Evolutionary conservation across 2,329 filamentous ascomycete genomes (phyloP), one percentile per base, ranked within the genome.

Genomic region (Penicillium decumbens): DNA sequence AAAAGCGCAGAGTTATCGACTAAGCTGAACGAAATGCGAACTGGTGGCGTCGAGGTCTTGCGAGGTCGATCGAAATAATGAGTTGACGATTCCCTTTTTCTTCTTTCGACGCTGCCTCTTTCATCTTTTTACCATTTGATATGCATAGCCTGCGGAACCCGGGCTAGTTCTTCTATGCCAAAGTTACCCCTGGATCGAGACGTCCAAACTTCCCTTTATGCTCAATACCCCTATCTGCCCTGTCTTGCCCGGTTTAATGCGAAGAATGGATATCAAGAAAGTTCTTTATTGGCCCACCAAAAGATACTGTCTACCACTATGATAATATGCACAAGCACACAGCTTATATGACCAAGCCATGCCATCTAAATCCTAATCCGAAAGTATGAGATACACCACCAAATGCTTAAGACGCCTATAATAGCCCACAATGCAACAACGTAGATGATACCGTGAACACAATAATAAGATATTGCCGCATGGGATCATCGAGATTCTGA

Each of bases 11-110:
- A 76, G 18, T 72, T 82, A 4, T 70, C 77, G 30, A 65, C 65
- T n/a, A 76, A 79, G 27, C 63, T 82, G 55, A 65, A 65, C 7
- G 75, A 69, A 52, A 81, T 85, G 77, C 79, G 75, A 63, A 68
- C 69, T 32, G 77, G 76, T 35, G 82, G 82, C 4, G 70, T 72
- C 18, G 73, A 74, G 29, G 72, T 84, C 27, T 66, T 85, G 37
- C 73, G 72, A 29, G 72, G 72, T 45, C 67, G 64, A 50, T 40
- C 33, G 23, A 59, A 60, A 24, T 56, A 58, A 32, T 66, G 50
- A 65, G 28, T 30, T 45, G 7, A 45, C 20, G 39, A 40, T 41
- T 29, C 7, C 27, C 10, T 9, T 24, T 18, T 20, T 33, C 25
- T 32, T 18, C 23, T 43, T 28, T 15, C 38, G 45, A 35, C 3